phyloP scores from a whole-genome alignment of 129 eudicot genomes.

The Chrysanthemum makinoi region DNA sequence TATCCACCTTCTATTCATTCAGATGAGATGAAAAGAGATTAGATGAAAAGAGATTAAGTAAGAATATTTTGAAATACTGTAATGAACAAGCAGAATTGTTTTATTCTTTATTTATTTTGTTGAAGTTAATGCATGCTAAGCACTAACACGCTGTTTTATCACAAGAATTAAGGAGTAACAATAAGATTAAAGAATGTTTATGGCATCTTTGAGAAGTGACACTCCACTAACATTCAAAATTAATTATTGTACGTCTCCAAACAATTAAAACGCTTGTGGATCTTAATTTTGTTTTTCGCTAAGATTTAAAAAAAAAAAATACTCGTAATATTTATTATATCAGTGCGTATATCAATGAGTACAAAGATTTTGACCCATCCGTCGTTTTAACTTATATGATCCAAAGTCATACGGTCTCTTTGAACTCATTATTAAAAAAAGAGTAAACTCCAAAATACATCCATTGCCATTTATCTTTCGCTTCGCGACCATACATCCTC shows the following conservation, averaged over 20 bases:
- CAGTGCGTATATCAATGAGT: too few species aligned
- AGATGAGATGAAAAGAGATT: too few species aligned
- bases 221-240: conserved; percentile 3
- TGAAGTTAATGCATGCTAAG: background rate
- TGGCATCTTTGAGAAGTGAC: conserved; percentile 18
- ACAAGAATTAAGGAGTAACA: conserved; percentile 2
- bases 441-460: too few species aligned
- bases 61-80: background rate
- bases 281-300: background rate
- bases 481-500: too few species aligned
- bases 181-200: background rate
- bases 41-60: too few species aligned
- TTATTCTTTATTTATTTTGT: background rate
- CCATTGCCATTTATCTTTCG: too few species aligned
- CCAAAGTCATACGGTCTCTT: too few species aligned
- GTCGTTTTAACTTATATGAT: too few species aligned
- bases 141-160: conserved; percentile 4
- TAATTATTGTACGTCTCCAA: background rate
- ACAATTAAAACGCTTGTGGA: background rate
- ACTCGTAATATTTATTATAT: too few species aligned
- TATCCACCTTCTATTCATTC: too few species aligned
- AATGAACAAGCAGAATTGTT: background rate
- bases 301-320: background rate
- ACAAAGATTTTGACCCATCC: too few species aligned
- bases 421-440: too few species aligned